These are phyloP conservation scores for Candida gigantensis DNA, from an alignment of 1,139 yeast genomes.

Conservation along the genomic window DNA sequence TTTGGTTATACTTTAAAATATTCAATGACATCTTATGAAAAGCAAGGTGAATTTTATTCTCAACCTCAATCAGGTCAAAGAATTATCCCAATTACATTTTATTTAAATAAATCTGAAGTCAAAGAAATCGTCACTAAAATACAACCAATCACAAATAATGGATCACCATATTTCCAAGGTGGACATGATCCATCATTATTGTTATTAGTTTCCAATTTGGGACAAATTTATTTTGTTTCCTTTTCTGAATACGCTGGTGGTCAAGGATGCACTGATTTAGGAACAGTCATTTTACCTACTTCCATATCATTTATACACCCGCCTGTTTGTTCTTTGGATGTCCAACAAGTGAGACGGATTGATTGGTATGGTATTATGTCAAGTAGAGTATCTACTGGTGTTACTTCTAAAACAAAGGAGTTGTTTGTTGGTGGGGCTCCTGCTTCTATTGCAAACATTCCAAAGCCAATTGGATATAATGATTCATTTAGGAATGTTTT, in stretches of 20 bases:
- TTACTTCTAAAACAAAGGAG: conserved; percentile 37
- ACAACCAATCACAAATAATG: conserved; percentile 34
- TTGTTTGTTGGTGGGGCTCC: conserved; percentile 81
- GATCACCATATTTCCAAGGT: conserved; percentile 66
- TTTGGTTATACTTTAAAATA: conserved; percentile 82
- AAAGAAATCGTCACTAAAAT: conserved; percentile 30
- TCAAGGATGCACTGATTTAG: conserved; percentile 55
- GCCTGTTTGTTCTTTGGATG: conserved; percentile 57
- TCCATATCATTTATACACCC: conserved; percentile 79
- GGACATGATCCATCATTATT: conserved; percentile 67
- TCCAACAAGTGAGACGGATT: conserved; percentile 58
- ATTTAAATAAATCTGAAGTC: conserved; percentile 14
- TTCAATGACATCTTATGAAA: conserved; percentile 76
- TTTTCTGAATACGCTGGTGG: conserved; percentile 32
- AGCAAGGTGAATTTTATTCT: conserved; percentile 76
- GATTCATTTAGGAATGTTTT: conserved; percentile 61
- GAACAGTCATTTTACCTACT: conserved; percentile 72
- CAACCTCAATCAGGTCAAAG: conserved; percentile 53
- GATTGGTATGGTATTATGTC: conserved; percentile 78
- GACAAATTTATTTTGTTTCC: conserved; percentile 41
- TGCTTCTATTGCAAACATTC: conserved; percentile 33
- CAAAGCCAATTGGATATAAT: conserved; percentile 53
- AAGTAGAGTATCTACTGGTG: conserved; percentile 33
- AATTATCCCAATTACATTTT: conserved; percentile 31
- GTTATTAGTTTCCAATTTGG: conserved; percentile 58